phyloP scores from a whole-genome alignment of 768 basidiomycete species.

The Mrakia hoshinonis region DNA sequence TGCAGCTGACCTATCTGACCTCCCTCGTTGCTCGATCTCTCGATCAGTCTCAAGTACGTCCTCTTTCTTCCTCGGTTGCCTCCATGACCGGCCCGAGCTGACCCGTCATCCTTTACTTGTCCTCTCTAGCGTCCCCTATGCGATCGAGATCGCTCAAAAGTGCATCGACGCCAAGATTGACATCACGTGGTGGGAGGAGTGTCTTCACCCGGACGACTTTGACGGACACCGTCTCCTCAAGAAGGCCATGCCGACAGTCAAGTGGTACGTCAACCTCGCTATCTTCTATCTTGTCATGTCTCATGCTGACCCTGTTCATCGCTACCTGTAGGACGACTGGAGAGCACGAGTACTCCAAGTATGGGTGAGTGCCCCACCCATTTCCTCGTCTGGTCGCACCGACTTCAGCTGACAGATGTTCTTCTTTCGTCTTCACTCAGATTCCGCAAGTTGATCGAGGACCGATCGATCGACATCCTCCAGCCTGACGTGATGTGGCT shows the following conservation, averaged over 20 bases:
- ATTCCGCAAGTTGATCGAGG: constrained; percentile 43
- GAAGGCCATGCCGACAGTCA: constrained; percentile 39
- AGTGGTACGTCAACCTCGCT: constrained; percentile 32
- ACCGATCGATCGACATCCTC: constrained; percentile 42
- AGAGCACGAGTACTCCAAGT: constrained; percentile 44
- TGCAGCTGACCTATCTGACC: not conserved
- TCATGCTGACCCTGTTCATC: not conserved
- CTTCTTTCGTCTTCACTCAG: constrained; percentile 29
- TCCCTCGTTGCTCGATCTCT: not conserved
- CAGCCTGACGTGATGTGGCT: constrained; percentile 38
- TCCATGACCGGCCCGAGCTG: not conserved
- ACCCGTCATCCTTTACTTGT: not conserved
- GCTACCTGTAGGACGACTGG: constrained; percentile 37
- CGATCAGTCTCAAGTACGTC: not conserved
- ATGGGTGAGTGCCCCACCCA: constrained; percentile 4
- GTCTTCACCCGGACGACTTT: constrained; percentile 9
- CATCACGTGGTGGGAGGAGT: constrained; percentile 43
- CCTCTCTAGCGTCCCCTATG: constrained; percentile 36
- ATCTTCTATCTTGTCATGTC: not conserved
- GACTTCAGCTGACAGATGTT: not conserved
- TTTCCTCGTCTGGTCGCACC: not conserved
- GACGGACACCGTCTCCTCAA: constrained; percentile 35
- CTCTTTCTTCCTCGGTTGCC: constrained; percentile 20
- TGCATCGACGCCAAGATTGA: constrained; percentile 41
- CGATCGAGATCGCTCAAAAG: constrained; percentile 38